Conservation (phyloP, 208 protist species). For the Phytomonas sp. region DNA sequence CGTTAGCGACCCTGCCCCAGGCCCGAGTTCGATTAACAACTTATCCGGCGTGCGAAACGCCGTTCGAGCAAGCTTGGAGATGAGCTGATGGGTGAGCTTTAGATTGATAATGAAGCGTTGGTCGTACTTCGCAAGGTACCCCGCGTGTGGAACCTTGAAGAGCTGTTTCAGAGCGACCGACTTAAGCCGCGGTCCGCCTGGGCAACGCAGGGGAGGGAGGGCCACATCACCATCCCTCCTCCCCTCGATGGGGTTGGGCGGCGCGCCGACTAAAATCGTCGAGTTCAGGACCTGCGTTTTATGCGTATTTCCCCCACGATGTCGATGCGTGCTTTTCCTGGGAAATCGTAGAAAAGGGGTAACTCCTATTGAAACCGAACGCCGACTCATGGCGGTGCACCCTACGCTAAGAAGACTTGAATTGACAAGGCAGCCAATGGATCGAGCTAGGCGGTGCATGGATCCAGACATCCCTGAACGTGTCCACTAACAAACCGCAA, state of each 20-base stretch:
- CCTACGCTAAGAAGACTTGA: background rate
- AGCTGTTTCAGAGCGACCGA: conserved; percentile 76
- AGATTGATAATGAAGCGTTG: conserved; percentile 83
- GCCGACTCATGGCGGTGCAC: background rate
- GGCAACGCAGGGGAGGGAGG: conserved; percentile 66
- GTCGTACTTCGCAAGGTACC: conserved; percentile 81
- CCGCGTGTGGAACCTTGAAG: conserved; percentile 80
- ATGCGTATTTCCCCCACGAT: background rate
- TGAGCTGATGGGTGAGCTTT: conserved; percentile 82
- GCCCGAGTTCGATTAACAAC: conserved; percentile 77
- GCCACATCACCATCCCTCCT: conserved; percentile 1
- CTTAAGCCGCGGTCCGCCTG: conserved; percentile 74
- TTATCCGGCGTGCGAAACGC: conserved; percentile 68
- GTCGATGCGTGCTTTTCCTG: background rate
- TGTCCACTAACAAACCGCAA: background rate
- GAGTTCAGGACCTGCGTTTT: background rate
- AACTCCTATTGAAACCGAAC: background rate
- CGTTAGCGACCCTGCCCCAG: conserved; percentile 73
- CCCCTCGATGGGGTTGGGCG: no score
- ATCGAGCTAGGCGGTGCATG: background rate
- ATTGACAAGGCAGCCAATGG: background rate
- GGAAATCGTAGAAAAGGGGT: background rate
- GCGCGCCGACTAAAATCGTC: background rate
- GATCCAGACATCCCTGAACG: background rate
- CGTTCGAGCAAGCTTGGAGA: conserved; percentile 50